Evolutionary conservation across 2,329 filamentous ascomycete species (phyloP).

Genomic region (Xylaria sp.): DNA sequence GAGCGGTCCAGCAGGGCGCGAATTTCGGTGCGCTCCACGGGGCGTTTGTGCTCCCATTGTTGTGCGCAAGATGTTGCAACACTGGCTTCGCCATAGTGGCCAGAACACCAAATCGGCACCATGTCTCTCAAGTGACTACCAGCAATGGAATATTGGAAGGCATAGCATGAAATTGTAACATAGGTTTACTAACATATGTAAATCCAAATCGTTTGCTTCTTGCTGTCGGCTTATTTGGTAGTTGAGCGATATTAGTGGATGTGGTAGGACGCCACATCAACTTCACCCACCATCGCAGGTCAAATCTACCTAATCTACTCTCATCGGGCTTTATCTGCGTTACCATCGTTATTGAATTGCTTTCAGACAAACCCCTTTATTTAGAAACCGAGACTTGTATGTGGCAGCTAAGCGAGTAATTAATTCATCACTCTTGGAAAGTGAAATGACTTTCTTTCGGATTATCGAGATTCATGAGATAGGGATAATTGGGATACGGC

Average conservation of each 20-base stretch:
- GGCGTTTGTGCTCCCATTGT: slow-evolving; percentile 39
- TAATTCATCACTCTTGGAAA: too few species aligned
- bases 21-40: slow-evolving; percentile 48
- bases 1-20: slow-evolving; percentile 45
- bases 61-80: slow-evolving; percentile 37
- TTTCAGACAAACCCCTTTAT: too few species aligned
- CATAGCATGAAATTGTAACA: neutral
- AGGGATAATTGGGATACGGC: neutral
- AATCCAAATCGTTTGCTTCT: neutral
- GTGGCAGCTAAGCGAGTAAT: too few species aligned
- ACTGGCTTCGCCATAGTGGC: slow-evolving; percentile 30
- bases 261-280: neutral
- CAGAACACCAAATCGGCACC: neutral
- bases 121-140: neutral
- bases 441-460: too few species aligned
- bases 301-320: neutral
- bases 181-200: neutral
- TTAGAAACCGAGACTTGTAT: too few species aligned
- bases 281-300: neutral
- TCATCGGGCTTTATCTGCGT: too few species aligned
- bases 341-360: too few species aligned
- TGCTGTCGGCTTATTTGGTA: neutral
- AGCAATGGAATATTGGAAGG: neutral
- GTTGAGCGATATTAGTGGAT: slow-evolving; percentile 1
- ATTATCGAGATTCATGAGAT: neutral